Evolutionary conservation across 1,139 yeast species (phyloP).

Genomic region (Pichia kudriavzevii): DNA sequence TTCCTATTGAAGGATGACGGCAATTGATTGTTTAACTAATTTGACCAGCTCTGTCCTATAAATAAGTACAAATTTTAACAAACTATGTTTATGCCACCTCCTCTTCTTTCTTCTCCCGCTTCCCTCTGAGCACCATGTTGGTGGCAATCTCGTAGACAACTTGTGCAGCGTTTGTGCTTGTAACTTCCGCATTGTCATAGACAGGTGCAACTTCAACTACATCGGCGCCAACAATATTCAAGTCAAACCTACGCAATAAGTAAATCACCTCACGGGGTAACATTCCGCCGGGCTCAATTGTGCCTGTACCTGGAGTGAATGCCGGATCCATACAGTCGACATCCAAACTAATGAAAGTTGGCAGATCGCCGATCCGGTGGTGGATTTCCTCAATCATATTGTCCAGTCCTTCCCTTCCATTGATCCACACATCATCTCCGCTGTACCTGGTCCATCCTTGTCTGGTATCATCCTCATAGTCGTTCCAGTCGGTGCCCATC

Average conservation of each 20-base stretch:
- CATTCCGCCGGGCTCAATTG: conserved; percentile 80
- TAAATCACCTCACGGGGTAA: conserved; percentile 66
- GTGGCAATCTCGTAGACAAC: conserved; percentile 63
- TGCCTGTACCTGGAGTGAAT: conserved; percentile 76
- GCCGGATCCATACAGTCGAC: conserved; percentile 80
- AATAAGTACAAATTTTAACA: background rate
- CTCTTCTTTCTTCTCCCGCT: background rate
- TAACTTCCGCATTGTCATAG: conserved; percentile 63
- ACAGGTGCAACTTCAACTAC: conserved; percentile 74
- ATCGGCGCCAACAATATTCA: conserved; percentile 70
- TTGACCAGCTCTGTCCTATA: too few species aligned
- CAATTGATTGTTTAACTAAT: too few species aligned
- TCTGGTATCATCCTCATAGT: conserved; percentile 54
- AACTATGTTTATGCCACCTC: background rate
- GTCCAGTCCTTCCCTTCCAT: conserved; percentile 52
- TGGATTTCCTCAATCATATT: conserved; percentile 46
- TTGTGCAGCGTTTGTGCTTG: conserved; percentile 73
- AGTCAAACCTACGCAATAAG: conserved; percentile 51
- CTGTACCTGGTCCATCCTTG: conserved; percentile 59
- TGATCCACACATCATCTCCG: conserved; percentile 63
- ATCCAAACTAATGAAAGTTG: conserved; percentile 68
- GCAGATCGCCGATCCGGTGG: conserved; percentile 41
- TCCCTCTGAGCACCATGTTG: conserved; percentile 61
- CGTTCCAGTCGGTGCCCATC: conserved; percentile 47
- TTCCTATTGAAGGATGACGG: conserved; percentile 38